Evolutionary conservation across 2,329 filamentous ascomycete species (phyloP).

Genomic region (Raffaelea arxii): DNA sequence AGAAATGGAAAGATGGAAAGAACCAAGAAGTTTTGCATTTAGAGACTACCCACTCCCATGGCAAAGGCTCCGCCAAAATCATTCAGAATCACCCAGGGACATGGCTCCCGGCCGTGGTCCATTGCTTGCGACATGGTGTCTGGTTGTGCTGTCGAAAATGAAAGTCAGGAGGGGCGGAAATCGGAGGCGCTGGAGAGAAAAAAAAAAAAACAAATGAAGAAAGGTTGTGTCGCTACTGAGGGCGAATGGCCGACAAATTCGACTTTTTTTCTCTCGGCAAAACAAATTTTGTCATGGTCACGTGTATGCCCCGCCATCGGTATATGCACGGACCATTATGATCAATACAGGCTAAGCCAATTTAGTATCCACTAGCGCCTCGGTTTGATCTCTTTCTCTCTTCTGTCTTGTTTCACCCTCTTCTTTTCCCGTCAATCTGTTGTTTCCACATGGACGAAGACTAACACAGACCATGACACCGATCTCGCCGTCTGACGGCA

Average conservation of each 20-base stretch:
- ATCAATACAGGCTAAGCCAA: background rate
- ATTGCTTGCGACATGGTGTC: constrained; percentile 32
- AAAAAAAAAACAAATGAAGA: too few relatives aligned
- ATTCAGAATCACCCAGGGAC: constrained; percentile 91
- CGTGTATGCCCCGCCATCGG: too few relatives aligned
- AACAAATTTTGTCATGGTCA: too few relatives aligned
- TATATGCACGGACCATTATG: background rate
- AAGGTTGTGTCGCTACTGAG: too few relatives aligned
- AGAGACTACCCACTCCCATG: constrained; percentile 15
- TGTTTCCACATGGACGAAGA: too few relatives aligned
- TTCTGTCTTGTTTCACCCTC: background rate
- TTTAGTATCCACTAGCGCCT: background rate
- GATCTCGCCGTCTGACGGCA: too few relatives aligned
- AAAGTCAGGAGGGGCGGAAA: background rate
- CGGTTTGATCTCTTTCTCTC: background rate
- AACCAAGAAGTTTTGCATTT: too few relatives aligned
- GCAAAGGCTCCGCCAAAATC: constrained; percentile 75
- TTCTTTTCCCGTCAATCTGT: background rate
- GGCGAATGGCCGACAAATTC: too few relatives aligned
- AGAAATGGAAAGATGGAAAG: too few relatives aligned
- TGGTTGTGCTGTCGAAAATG: background rate
- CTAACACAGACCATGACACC: too few relatives aligned
- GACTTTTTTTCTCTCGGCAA: too few relatives aligned
- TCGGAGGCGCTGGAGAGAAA: background rate
- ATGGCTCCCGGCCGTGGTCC: constrained; percentile 96